These are phyloP conservation scores for Chloranthus sessilifolius DNA, from an alignment of 164 flowering plant species.

Conservation along the genomic window DNA sequence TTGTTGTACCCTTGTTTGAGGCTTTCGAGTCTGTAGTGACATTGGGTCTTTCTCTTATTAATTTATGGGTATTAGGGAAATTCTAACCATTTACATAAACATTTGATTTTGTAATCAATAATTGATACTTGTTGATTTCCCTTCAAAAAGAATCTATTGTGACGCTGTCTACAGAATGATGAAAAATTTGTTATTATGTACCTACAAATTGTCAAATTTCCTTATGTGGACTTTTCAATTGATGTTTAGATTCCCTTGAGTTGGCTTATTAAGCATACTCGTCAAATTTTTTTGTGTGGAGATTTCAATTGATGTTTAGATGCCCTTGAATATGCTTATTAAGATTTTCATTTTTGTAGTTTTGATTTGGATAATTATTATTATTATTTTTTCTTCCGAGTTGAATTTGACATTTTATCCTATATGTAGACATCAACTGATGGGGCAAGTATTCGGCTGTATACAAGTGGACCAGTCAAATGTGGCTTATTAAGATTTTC, in stretches of 20 bases:
- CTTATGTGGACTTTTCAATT: background rate
- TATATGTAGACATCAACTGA: background rate
- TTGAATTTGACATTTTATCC: background rate
- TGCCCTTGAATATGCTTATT: background rate
- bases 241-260: background rate
- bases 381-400: background rate
- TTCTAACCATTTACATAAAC: too few relatives aligned
- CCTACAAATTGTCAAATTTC: background rate
- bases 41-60: too few relatives aligned
- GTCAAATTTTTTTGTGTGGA: background rate
- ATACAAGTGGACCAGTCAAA: slow-evolving; percentile 57
- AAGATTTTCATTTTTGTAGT: background rate
- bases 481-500: background rate
- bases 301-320: background rate
- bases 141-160: background rate
- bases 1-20: too few relatives aligned
- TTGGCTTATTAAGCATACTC: background rate
- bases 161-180: background rate
- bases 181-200: background rate
- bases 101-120: background rate
- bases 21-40: too few relatives aligned
- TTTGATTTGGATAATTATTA: background rate
- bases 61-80: too few relatives aligned
- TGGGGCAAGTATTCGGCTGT: slow-evolving; percentile 55
- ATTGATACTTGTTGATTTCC: background rate